Evolutionary conservation across 1,139 yeast genomes (phyloP).

Genomic region (Suhomyces panamericanus): DNA sequence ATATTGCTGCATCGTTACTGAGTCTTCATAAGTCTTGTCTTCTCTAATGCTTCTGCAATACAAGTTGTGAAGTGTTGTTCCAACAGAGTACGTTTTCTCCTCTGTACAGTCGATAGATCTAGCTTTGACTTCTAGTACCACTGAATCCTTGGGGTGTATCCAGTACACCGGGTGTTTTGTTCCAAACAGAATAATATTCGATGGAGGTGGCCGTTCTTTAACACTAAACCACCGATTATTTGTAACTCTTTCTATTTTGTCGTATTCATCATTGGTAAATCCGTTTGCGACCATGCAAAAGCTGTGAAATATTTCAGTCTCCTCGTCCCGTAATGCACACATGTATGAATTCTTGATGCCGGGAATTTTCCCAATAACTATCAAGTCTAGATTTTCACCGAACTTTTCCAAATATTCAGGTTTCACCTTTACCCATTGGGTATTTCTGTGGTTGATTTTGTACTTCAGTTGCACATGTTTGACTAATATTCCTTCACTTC

Average conservation of each 20-base stretch:
- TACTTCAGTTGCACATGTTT: slow-evolving; percentile 66
- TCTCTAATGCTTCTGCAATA: slow-evolving; percentile 67
- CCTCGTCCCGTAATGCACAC: slow-evolving; percentile 59
- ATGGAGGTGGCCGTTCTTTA: slow-evolving; percentile 41
- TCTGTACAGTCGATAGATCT: slow-evolving; percentile 61
- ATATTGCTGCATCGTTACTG: slow-evolving; percentile 61
- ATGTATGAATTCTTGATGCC: slow-evolving; percentile 74
- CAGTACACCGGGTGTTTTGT: slow-evolving; percentile 65
- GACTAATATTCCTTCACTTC: slow-evolving; percentile 82
- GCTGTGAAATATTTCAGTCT: slow-evolving; percentile 41
- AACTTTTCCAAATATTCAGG: slow-evolving; percentile 87
- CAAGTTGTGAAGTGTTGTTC: slow-evolving; percentile 73
- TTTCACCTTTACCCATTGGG: slow-evolving; percentile 81
- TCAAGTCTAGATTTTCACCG: slow-evolving; percentile 82
- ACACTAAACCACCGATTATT: slow-evolving; percentile 60
- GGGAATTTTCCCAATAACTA: slow-evolving; percentile 74
- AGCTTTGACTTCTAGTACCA: slow-evolving; percentile 85
- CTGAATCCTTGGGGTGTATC: slow-evolving; percentile 75
- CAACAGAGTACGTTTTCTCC: slow-evolving; percentile 56
- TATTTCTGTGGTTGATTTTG: slow-evolving; percentile 56
- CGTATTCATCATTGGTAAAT: slow-evolving; percentile 61
- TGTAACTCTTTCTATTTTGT: slow-evolving; percentile 57
- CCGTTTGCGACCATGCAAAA: slow-evolving; percentile 89
- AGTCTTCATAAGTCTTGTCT: slow-evolving; percentile 61
- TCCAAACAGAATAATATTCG: slow-evolving; percentile 56